Percentiles rank a stretch among this genome's conserved stretches.
Conservation (phyloP, 2,329 filamentous ascomycete genomes). For the Thielaviopsis euricoi region DNA sequence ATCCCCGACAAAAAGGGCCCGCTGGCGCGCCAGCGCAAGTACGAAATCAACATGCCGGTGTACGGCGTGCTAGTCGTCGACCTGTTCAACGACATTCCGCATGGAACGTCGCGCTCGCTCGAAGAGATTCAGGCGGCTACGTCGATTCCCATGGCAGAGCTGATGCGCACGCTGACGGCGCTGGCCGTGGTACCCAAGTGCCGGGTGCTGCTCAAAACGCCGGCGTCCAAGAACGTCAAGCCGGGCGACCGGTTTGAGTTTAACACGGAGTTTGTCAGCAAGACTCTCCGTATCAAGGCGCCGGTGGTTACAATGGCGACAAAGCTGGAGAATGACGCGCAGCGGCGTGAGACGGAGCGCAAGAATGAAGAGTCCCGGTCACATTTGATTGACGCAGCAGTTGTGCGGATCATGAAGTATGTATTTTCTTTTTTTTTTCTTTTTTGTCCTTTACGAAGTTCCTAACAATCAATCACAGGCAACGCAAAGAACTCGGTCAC, state of each 20-base stretch:
- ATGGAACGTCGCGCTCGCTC: slow-evolving; percentile 28
- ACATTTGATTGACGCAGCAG: slow-evolving; percentile 57
- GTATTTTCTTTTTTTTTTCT: slow-evolving; percentile 19
- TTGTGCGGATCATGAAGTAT: slow-evolving; percentile 77
- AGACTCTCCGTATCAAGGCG: slow-evolving; percentile 75
- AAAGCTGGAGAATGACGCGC: slow-evolving; percentile 62
- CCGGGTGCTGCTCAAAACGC: slow-evolving; percentile 63
- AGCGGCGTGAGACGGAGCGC: slow-evolving; percentile 55
- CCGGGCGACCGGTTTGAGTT: slow-evolving; percentile 63
- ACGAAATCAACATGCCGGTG: slow-evolving; percentile 84
- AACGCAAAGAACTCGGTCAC: slow-evolving; percentile 57
- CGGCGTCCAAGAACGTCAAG: slow-evolving; percentile 62
- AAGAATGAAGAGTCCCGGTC: slow-evolving; percentile 58
- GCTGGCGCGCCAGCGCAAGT: slow-evolving; percentile 49
- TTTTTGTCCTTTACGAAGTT: neutral
- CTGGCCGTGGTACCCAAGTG: slow-evolving; percentile 73
- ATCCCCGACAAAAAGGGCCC: slow-evolving; percentile 50
- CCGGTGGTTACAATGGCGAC: slow-evolving; percentile 67
- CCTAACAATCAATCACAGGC: slow-evolving; percentile 34
- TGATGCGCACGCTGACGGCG: slow-evolving; percentile 64
- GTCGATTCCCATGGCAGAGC: slow-evolving; percentile 57
- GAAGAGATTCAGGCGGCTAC: slow-evolving; percentile 75
- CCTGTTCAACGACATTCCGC: slow-evolving; percentile 66
- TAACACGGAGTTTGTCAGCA: slow-evolving; percentile 68
- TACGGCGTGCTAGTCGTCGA: slow-evolving; percentile 82